These are phyloP conservation scores for Aspergillus costaricaensis DNA, from an alignment of 2,329 filamentous ascomycete species.

Conservation along the genomic window DNA sequence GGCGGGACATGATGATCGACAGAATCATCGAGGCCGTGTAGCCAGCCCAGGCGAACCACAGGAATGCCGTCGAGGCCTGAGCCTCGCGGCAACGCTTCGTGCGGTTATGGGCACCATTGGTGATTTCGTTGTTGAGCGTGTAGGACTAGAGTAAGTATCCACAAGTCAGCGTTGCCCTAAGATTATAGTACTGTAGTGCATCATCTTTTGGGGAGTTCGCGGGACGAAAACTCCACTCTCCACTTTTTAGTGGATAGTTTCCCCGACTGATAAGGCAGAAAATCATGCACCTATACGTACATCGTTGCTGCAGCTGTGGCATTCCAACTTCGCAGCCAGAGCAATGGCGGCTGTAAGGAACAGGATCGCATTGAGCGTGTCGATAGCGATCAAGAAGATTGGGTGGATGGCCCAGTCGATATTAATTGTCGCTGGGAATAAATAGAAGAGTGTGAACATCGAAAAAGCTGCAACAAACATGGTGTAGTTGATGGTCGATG, in stretches of 20 bases:
- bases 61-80: conserved; percentile 53
- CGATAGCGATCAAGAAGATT: conserved; percentile 46
- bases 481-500: conserved; percentile 58
- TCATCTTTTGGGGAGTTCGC: background rate
- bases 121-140: conserved; percentile 47
- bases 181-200: background rate
- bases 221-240: conserved; percentile 4
- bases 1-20: conserved; percentile 41
- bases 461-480: conserved; percentile 53
- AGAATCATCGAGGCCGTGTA: conserved; percentile 47
- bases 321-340: conserved; percentile 49
- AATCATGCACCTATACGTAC: conserved; percentile 36
- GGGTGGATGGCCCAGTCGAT: conserved; percentile 44
- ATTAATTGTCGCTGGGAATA: conserved; percentile 47
- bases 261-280: background rate
- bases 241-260: background rate
- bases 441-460: conserved; percentile 52
- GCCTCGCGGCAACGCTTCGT: conserved; percentile 53
- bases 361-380: conserved; percentile 52
- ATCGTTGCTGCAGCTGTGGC: conserved; percentile 48
- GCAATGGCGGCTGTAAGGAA: conserved; percentile 52
- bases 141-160: conserved; percentile 35
- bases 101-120: conserved; percentile 41
- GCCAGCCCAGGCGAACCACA: conserved; percentile 53
- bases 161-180: conserved; percentile 8